Conservation (phyloP, 495 filamentous ascomycete genomes). For the Xylaria scruposa region DNA sequence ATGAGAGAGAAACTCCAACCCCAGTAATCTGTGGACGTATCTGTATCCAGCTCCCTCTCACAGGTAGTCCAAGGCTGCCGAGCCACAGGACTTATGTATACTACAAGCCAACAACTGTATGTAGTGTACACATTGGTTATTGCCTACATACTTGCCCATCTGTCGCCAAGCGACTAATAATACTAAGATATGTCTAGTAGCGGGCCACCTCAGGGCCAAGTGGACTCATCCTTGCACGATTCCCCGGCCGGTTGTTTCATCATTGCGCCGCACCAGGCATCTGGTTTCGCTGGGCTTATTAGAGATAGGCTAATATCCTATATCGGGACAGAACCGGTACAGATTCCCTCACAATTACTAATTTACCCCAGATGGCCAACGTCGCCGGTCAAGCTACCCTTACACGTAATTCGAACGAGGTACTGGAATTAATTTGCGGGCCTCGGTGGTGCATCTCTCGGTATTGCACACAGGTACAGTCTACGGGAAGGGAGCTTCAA, state of each 20-base stretch:
- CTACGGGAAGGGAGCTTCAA: not conserved
- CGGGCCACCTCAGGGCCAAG: conserved; percentile 9
- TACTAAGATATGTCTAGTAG: conserved; percentile 13
- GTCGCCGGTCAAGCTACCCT: not conserved
- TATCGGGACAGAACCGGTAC: conserved; percentile 10
- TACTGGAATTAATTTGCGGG: conserved; percentile 25
- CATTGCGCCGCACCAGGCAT: conserved; percentile 25
- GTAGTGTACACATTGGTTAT: not conserved
- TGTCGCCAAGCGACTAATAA: conserved; percentile 20
- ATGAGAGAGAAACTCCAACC: not conserved
- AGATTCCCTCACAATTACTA: conserved; percentile 20
- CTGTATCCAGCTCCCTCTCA: not conserved
- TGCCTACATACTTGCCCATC: not conserved
- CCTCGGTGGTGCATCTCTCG: not conserved
- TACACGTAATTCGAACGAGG: conserved; percentile 5
- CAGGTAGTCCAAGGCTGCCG: not conserved
- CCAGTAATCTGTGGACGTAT: not conserved
- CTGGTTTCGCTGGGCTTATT: conserved; percentile 26
- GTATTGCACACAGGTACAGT: not conserved
- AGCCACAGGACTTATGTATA: not conserved
- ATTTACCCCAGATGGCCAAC: conserved; percentile 28
- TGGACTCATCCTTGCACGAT: conserved; percentile 16
- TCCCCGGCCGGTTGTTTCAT: conserved; percentile 29
- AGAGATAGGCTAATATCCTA: conserved; percentile 6
- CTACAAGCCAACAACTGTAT: not conserved